Evolutionary conservation across 2,329 filamentous ascomycete species (phyloP), one percentile per base, ranked within the genome.

Genomic region (Diaporthe australafricana): DNA sequence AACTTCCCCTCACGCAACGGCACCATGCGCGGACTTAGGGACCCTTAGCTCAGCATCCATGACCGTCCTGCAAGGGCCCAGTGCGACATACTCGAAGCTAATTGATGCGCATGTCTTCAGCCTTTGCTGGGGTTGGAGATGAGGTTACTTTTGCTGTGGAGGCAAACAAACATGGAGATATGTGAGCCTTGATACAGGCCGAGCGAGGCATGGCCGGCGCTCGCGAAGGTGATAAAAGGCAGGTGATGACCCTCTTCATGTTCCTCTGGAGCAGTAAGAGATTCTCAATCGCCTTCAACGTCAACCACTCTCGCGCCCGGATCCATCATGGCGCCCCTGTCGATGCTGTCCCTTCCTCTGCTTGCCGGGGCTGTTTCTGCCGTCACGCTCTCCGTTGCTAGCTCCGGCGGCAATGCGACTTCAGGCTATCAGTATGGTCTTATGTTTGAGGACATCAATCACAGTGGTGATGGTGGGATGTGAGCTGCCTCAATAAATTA

Each of bases 381-480:
- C 30, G 72, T 75, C n/a, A 74, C 70, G 30, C 68, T 77, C 32
- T 65, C 70, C 7, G 75, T 77, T 25, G 67, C 71, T 27, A 69
- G 74, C 5, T 71, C 68, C 52, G 79, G 80, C 9, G 82, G 83
- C 25, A 85, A 84, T 76, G 77, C 79, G 6, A 79, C 83, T 3
- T 81, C 78, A 30, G 77, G 81, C 11, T 75, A 81, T 14, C 78
- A 82, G 68, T 84, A 84, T 77, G 83, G 83, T 1, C 76, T 84
- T n/a, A 83, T 84, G 79, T 81, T 81, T 68, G 83, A 84, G 76
- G 88, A 90, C 68, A 91, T 91, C 79, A 90, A 90, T 79, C 89
- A 92, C 79, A 91, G 89, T 2, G 91, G 92, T 2, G 92, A 94
- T 77, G 92, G 92, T 27, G 92, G 92, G 6, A 88, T 94, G 60